Evolutionary conservation across 257 asterid genomes (phyloP).

Genomic region (Solanum habrochaites): DNA sequence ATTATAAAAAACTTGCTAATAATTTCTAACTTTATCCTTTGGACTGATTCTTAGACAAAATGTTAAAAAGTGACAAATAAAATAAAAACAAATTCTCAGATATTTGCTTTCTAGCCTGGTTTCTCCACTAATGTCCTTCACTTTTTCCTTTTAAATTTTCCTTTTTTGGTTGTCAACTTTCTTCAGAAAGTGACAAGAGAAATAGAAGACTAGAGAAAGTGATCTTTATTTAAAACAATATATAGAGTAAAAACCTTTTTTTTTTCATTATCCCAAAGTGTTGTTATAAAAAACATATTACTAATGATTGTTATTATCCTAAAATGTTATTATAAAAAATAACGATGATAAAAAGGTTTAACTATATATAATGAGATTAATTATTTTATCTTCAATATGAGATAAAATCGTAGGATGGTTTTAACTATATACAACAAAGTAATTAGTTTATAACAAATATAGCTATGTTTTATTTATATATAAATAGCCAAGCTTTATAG

Average conservation of each 20-base stretch:
- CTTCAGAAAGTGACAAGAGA: conserved; percentile 2
- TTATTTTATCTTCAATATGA: too few relatives aligned
- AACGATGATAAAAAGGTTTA: too few relatives aligned
- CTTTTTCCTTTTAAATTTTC: background rate
- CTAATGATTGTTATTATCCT: background rate
- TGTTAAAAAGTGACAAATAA: background rate
- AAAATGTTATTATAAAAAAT: background rate
- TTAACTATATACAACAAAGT: background rate
- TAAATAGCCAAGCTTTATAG: background rate
- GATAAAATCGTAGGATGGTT: too few relatives aligned
- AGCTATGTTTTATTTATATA: background rate
- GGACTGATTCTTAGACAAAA: background rate
- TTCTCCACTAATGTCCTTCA: background rate
- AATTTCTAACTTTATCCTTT: background rate
- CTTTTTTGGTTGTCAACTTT: background rate
- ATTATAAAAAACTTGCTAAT: background rate
- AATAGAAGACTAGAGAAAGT: background rate
- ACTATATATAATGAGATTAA: too few relatives aligned
- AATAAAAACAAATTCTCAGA: background rate
- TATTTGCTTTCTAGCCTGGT: conserved; percentile 8
- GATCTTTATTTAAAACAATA: background rate
- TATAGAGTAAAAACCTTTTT: background rate
- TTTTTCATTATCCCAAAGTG: background rate
- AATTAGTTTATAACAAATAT: background rate
- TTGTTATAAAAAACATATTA: background rate